Evolutionary conservation across 805 yeast genomes (phyloP), one percentile per base, ranked within the genome.

Genomic region (Hanseniaspora opuntiae): DNA sequence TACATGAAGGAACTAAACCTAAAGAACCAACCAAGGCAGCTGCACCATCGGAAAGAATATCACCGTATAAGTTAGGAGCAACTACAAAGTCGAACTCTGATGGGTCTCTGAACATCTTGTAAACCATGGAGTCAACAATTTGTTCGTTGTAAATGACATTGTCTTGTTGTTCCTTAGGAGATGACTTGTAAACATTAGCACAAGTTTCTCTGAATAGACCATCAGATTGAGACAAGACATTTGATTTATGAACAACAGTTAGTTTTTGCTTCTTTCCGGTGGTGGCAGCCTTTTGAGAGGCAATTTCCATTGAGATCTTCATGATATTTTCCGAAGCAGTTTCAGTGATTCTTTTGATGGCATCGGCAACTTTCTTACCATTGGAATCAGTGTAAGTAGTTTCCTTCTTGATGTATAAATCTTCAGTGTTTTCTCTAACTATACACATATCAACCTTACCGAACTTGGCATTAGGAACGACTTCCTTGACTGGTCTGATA

Each of bases 81-180:
- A 93, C 98, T 38, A 93, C 93, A 58, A 93, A 98, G 66, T 93
- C 98, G 65, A 93, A 93, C 68, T 86, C 82, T 65, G 87, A 88
- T 52, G 98, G 98, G 71, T 93, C 97, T 71, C 97, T 82, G 81
- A 93, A 93, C 93, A 93, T 80, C 70, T 96, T 79, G 80, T 93
- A 93, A 55, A 93, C 98, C 98, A 93, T 93, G 14, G 97, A 89
- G 74, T 93, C 98, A 45, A 93, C 97, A 68, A 93, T 90, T 74
- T 93, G 98, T 74, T 93, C 97, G 67, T 85, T 85, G 69, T 86
- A 77, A 45, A 73, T 76, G 55, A 93, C 74, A 11, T 77, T 65
- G 35, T 73, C 74, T 68, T 77, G 89, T 35, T 47, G 52, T 62
- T 73, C 71, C 38, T 73, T 80, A 52, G 70, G 70, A 68, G 81